phyloP scores from a whole-genome alignment of 257 asterid genomes.

The Rauvolfia tetraphylla region DNA sequence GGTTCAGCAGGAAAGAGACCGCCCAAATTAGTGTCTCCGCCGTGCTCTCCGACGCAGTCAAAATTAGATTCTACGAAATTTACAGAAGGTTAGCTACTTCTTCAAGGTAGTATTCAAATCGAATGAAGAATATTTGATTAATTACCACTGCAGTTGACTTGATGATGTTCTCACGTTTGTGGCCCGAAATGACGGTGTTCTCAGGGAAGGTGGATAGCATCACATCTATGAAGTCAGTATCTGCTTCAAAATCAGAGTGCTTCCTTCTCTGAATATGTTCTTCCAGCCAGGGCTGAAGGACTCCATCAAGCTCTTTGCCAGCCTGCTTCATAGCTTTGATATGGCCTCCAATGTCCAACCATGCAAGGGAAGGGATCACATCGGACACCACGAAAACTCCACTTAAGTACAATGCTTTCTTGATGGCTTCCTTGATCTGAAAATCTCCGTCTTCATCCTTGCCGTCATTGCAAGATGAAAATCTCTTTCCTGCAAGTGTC shows the following conservation, averaged over 20 bases:
- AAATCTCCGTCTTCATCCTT: conserved; percentile 8
- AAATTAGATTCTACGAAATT: conserved; percentile 33
- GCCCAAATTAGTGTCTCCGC: conserved; percentile 55
- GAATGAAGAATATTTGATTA: background rate
- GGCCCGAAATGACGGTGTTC: conserved; percentile 23
- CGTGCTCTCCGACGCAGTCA: conserved; percentile 58
- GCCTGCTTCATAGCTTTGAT: conserved; percentile 42
- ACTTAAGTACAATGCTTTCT: conserved; percentile 34
- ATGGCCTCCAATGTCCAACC: conserved; percentile 61
- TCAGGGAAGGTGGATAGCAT: conserved; percentile 42
- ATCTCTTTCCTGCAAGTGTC: conserved; percentile 43
- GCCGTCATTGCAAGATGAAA: conserved; percentile 3
- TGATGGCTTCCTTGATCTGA: conserved; percentile 35
- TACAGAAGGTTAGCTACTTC: too few species aligned
- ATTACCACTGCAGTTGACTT: conserved; percentile 52
- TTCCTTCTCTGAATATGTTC: conserved; percentile 34
- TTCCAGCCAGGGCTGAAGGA: conserved; percentile 41
- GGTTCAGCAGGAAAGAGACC: conserved; percentile 44
- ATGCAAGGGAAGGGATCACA: conserved; percentile 46
- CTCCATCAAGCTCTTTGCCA: conserved; percentile 33
- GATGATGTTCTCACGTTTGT: conserved; percentile 37
- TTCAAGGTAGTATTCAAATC: background rate
- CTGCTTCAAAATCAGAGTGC: background rate
- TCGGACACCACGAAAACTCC: conserved; percentile 57
- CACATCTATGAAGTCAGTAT: conserved; percentile 44